A percentile compares a stretch with the other conserved stretches of the same genome.
These are phyloP conservation scores for Botrytis sinoallii DNA, from an alignment of 2,329 filamentous ascomycete genomes.

Conservation along the genomic window DNA sequence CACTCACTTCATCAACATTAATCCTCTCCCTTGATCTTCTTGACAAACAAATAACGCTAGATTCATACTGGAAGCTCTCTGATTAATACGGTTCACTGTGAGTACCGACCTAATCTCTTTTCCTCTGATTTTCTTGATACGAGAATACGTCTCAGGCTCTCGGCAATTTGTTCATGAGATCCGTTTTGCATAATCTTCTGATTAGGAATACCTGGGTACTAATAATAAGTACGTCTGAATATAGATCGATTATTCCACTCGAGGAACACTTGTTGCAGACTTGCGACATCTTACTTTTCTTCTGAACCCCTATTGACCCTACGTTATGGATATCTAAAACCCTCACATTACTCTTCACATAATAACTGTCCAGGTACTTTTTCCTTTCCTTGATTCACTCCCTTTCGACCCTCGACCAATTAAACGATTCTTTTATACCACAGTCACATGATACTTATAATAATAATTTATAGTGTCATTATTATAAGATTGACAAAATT, in stretches of 20 bases:
- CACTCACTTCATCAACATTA: neutral
- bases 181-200: conserved; percentile 9
- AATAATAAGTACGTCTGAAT: neutral
- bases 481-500: neutral
- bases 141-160: neutral
- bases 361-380: neutral
- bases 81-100: neutral
- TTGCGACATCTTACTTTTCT: neutral
- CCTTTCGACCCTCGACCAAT: neutral
- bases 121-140: neutral
- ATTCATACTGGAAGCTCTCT: neutral
- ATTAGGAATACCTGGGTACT: neutral
- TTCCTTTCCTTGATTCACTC: neutral
- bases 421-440: neutral
- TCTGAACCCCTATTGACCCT: neutral
- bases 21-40: neutral
- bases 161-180: neutral
- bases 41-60: neutral
- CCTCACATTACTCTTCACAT: neutral
- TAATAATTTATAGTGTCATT: neutral
- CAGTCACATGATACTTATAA: conserved; percentile 6
- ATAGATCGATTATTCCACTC: neutral
- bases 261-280: neutral
- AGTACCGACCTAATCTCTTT: neutral
- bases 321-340: neutral